phyloP scores from a whole-genome alignment of 1,284 basidiomycete genomes.

The Ganoderma lingzhi region DNA sequence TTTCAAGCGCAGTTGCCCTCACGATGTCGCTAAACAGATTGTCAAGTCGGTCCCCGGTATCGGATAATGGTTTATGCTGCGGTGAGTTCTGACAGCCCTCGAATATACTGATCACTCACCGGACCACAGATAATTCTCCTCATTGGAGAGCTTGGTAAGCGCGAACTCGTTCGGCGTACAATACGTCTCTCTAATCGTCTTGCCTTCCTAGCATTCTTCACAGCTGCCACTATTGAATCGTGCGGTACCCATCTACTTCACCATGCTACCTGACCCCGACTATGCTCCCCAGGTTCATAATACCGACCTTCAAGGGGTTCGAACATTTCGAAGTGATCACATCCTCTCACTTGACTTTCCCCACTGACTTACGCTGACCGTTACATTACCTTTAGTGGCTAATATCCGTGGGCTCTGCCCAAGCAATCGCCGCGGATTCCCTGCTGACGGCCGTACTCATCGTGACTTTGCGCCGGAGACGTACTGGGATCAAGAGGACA shows the following conservation, averaged over 20 bases:
- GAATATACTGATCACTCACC: neutral
- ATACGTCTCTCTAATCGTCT: neutral
- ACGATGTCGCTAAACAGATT: neutral
- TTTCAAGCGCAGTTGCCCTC: neutral
- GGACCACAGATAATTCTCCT: conserved; percentile 12
- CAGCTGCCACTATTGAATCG: conserved; percentile 19
- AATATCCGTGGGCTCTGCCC: conserved; percentile 15
- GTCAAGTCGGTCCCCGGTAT: conserved; percentile 8
- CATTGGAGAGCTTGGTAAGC: conserved; percentile 15
- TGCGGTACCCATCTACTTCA: neutral
- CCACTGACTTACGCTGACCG: neutral
- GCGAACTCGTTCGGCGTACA: neutral
- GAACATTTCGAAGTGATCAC: conserved; percentile 10
- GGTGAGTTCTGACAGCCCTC: neutral
- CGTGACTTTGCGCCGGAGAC: conserved; percentile 9
- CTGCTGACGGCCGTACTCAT: conserved; percentile 19
- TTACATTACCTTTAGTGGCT: conserved; percentile 12
- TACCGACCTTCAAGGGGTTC: conserved; percentile 18
- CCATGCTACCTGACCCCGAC: neutral
- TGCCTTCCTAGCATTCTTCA: conserved; percentile 4
- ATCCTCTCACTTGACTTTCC: neutral
- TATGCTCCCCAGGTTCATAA: conserved; percentile 7
- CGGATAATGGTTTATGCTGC: conserved; percentile 8
- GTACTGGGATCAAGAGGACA: conserved; percentile 20
- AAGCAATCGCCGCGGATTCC: conserved; percentile 14